Conservation (phyloP, 805 yeast species). For the Tetrapisispora namnaoensis region DNA sequence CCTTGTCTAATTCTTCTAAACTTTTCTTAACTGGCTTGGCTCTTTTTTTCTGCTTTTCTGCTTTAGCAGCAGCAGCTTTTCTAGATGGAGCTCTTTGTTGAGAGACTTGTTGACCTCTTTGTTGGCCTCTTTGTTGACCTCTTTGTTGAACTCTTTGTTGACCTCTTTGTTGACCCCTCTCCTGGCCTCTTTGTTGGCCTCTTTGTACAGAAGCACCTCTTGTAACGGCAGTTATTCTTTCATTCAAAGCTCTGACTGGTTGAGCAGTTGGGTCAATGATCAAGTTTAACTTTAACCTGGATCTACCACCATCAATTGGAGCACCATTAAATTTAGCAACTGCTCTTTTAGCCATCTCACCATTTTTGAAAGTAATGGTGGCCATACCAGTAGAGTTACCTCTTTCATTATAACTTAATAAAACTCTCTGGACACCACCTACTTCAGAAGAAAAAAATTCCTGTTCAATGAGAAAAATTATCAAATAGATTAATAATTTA, state of each 20-base stretch:
- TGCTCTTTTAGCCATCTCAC: constrained; percentile 66
- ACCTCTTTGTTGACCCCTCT: constrained; percentile 14
- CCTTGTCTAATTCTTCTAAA: constrained; percentile 90
- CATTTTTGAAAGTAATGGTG: constrained; percentile 63
- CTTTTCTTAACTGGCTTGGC: constrained; percentile 55
- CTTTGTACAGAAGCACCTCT: constrained; percentile 4
- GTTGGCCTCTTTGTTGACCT: constrained; percentile 6
- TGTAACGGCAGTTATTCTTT: constrained; percentile 50
- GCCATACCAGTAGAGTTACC: constrained; percentile 92
- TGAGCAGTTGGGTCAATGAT: constrained; percentile 75
- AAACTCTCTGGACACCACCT: constrained; percentile 70
- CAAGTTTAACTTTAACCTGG: constrained; percentile 68
- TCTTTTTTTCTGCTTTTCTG: constrained; percentile 28
- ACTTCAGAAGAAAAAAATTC: constrained; percentile 82
- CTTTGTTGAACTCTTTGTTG: constrained; percentile 8
- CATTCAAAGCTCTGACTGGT: constrained; percentile 43
- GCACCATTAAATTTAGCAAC: constrained; percentile 83
- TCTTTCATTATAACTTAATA: constrained; percentile 70
- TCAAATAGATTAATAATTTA: neutral
- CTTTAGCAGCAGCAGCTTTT: constrained; percentile 29
- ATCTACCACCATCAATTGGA: constrained; percentile 81
- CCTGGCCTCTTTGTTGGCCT: constrained; percentile 11
- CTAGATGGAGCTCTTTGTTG: constrained; percentile 28
- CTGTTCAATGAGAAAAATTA: constrained; percentile 34
- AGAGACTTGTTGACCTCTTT: constrained; percentile 9